phyloP scores from a whole-genome alignment of 805 yeast genomes.

The Candida xyloterini region DNA sequence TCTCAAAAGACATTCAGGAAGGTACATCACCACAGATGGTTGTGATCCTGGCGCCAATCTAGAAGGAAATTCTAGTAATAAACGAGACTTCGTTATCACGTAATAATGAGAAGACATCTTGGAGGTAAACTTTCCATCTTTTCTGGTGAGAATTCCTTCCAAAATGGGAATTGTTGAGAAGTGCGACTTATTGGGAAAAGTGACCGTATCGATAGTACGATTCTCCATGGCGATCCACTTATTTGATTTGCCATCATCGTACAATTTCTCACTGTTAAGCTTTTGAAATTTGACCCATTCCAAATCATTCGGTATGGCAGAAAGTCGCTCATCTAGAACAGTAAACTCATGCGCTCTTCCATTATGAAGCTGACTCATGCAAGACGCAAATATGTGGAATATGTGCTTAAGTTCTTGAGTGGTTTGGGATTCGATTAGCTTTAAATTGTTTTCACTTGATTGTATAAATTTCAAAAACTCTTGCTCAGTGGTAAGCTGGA shows the following conservation, averaged over 20 bases:
- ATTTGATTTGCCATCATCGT: not conserved
- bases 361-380: conserved; percentile 32
- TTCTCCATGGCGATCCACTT: conserved; percentile 20
- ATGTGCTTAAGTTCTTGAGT: conserved; percentile 40
- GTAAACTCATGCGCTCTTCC: conserved; percentile 29
- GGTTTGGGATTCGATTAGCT: conserved; percentile 42
- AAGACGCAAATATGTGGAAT: conserved; percentile 29
- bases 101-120: conserved; percentile 43
- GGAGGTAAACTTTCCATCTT: conserved; percentile 42
- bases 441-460: conserved; percentile 39
- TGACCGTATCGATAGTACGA: conserved; percentile 35
- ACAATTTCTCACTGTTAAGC: conserved; percentile 26
- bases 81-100: conserved; percentile 45
- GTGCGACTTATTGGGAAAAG: conserved; percentile 40
- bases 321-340: conserved; percentile 32
- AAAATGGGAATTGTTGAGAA: conserved; percentile 42
- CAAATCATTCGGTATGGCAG: conserved; percentile 34
- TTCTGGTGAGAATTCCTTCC: conserved; percentile 45
- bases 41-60: conserved; percentile 40
- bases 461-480: conserved; percentile 42
- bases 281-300: conserved; percentile 45
- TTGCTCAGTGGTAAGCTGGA: conserved; percentile 46
- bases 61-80: conserved; percentile 45
- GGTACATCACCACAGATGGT: conserved; percentile 44
- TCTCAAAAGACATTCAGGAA: conserved; percentile 45